A percentile compares a stretch with the other conserved stretches of the same genome.
Evolutionary conservation across 2,329 filamentous ascomycete genomes (phyloP).

Genomic region (Aspergillus ochraceoroseus): DNA sequence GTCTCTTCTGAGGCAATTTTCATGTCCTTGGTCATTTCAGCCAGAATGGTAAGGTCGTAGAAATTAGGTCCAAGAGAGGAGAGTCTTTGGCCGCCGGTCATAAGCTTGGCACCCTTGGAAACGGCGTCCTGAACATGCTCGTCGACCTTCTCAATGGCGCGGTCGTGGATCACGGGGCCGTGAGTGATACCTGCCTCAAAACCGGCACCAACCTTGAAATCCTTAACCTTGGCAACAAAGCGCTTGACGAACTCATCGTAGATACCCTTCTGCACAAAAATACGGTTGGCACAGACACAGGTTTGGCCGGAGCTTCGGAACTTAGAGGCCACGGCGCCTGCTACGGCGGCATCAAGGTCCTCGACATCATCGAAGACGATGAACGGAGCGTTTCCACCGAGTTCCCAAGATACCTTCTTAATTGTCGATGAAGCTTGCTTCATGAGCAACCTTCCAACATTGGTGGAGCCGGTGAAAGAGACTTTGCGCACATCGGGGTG

Average conservation of each 20-base stretch:
- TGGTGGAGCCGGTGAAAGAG: slow-evolving; percentile 79
- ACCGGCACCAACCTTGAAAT: slow-evolving; percentile 46
- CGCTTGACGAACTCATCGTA: slow-evolving; percentile 52
- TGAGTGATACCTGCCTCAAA: slow-evolving; percentile 47
- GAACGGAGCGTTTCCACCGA: slow-evolving; percentile 91
- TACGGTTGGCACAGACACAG: slow-evolving; percentile 71
- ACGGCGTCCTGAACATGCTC: slow-evolving; percentile 74
- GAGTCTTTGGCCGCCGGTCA: slow-evolving; percentile 69
- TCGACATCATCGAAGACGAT: slow-evolving; percentile 91
- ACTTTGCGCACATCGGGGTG: slow-evolving; percentile 77
- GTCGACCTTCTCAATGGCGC: slow-evolving; percentile 73
- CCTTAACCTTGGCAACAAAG: slow-evolving; percentile 52
- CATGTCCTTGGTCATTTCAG: slow-evolving; percentile 83
- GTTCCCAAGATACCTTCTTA: slow-evolving; percentile 84
- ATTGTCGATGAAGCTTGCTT: slow-evolving; percentile 76
- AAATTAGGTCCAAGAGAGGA: slow-evolving; percentile 77
- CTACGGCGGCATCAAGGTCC: slow-evolving; percentile 77
- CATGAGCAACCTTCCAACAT: slow-evolving; percentile 73
- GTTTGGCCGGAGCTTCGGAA: slow-evolving; percentile 95
- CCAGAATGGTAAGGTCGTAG: slow-evolving; percentile 83
- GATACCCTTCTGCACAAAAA: slow-evolving; percentile 51
- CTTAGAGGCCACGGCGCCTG: slow-evolving; percentile 78
- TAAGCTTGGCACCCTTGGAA: slow-evolving; percentile 68
- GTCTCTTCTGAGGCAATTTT: slow-evolving; percentile 81
- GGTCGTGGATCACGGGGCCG: slow-evolving; percentile 63